Percentiles rank a stretch among this genome's conserved stretches.
phyloP scores from a whole-genome alignment of 192 early-diverging fungal species.

The Phycomyces blakesleeanus region DNA sequence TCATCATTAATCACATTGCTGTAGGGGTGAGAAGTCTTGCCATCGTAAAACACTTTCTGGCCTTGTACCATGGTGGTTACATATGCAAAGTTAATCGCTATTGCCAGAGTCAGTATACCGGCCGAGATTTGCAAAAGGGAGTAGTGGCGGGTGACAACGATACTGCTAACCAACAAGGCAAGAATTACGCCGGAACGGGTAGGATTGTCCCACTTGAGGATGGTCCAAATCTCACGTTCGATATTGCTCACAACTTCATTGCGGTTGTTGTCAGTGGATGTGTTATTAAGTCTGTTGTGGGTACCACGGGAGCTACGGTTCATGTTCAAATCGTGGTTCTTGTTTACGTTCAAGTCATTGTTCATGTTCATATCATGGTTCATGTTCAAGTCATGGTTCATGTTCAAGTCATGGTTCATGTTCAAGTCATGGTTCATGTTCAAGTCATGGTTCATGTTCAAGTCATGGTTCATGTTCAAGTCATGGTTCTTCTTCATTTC shows the following conservation, averaged over 20 bases:
- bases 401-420: background rate
- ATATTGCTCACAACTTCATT: background rate
- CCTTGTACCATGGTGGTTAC: slow-evolving; percentile 8
- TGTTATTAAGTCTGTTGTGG: background rate
- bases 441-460: background rate
- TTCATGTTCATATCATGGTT: background rate
- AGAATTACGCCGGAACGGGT: slow-evolving; percentile 3
- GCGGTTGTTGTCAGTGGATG: background rate
- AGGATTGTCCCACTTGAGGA: slow-evolving; percentile 23
- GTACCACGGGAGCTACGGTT: background rate
- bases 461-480: background rate
- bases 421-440: background rate
- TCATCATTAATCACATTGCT: background rate
- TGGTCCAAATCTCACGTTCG: background rate
- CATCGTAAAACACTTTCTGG: slow-evolving; percentile 4
- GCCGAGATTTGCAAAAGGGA: slow-evolving; percentile 22
- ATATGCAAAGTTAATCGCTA: slow-evolving; percentile 23
- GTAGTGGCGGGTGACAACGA: slow-evolving; percentile 19
- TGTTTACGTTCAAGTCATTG: background rate
- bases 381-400: background rate
- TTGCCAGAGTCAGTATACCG: slow-evolving; percentile 8
- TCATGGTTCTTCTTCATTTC: background rate
- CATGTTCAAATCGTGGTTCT: background rate
- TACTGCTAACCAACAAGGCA: background rate
- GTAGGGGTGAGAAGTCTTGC: slow-evolving; percentile 3